phyloP scores from a whole-genome alignment of 1,139 yeast species.

The Candida tetrigidarum region DNA sequence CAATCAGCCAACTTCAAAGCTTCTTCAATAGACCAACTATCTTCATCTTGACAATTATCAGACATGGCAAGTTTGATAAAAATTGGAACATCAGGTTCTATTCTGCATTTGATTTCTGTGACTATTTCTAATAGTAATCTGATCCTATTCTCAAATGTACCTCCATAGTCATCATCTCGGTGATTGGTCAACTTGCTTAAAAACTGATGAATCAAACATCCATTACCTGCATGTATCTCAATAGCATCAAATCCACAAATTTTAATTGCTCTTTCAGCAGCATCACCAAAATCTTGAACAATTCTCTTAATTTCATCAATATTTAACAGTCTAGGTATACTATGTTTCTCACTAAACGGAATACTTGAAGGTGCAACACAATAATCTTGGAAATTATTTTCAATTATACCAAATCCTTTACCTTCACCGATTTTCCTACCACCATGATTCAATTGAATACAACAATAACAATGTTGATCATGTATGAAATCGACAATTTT shows the following conservation, averaged over 20 bases:
- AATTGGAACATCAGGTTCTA: constrained; percentile 40
- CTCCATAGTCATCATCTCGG: constrained; percentile 57
- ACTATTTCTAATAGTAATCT: constrained; percentile 61
- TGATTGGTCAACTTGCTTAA: constrained; percentile 37
- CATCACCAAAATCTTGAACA: constrained; percentile 39
- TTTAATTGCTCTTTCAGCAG: constrained; percentile 50
- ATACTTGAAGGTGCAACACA: constrained; percentile 52
- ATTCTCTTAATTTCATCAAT: constrained; percentile 34
- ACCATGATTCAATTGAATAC: constrained; percentile 58
- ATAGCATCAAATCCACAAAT: constrained; percentile 48
- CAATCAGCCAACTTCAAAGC: constrained; percentile 42
- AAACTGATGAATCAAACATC: constrained; percentile 47
- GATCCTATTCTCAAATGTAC: constrained; percentile 63
- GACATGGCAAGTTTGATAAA: constrained; percentile 48
- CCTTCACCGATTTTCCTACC: constrained; percentile 56
- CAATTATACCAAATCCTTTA: constrained; percentile 25
- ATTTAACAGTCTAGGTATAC: constrained; percentile 34
- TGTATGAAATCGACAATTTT: constrained; percentile 58
- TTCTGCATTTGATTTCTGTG: constrained; percentile 42
- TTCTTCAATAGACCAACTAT: constrained; percentile 52
- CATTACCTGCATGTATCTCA: constrained; percentile 57
- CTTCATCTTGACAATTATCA: constrained; percentile 36
- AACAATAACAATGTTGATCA: constrained; percentile 49
- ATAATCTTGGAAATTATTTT: constrained; percentile 21
- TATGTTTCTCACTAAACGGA: constrained; percentile 28